Percentiles rank a stretch among this genome's conserved stretches.
Conservation (phyloP, 108 stramenopile species). For the Nitzschia putrida region DNA sequence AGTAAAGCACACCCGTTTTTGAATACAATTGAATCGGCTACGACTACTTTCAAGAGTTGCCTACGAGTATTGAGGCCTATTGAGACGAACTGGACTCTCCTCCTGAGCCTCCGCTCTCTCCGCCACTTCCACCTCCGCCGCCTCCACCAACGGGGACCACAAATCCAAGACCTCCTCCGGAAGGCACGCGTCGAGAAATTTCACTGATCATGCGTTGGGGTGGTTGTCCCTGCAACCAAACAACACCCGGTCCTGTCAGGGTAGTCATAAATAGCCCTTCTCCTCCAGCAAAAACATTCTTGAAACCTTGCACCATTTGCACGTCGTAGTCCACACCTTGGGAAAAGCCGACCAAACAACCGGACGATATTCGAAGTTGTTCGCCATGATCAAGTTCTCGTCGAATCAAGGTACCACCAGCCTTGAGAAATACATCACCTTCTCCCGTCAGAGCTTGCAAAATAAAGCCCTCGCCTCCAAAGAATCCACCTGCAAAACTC, state of each 20-base stretch:
- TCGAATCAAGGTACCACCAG: slow-evolving; percentile 84
- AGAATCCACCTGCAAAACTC: slow-evolving; percentile 80
- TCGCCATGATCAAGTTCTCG: slow-evolving; percentile 73
- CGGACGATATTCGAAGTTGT: slow-evolving; percentile 78
- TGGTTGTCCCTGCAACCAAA: slow-evolving; percentile 88
- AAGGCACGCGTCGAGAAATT: slow-evolving; percentile 83
- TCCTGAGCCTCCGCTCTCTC: slow-evolving; percentile 8
- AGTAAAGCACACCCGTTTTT: no score
- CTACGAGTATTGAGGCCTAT: neutral
- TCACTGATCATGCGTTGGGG: slow-evolving; percentile 82
- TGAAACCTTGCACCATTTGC: slow-evolving; percentile 79
- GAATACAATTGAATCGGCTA: neutral
- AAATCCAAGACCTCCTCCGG: slow-evolving; percentile 76
- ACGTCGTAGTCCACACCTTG: slow-evolving; percentile 80
- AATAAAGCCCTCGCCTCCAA: slow-evolving; percentile 92
- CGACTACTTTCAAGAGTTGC: neutral
- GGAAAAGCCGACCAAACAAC: slow-evolving; percentile 85
- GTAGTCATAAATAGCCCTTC: slow-evolving; percentile 93
- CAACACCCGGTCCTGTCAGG: slow-evolving; percentile 86
- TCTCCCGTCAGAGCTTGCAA: slow-evolving; percentile 84
- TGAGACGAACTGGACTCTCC: neutral
- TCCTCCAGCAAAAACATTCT: slow-evolving; percentile 90
- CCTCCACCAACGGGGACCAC: slow-evolving; percentile 74
- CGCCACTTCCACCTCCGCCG: slow-evolving; percentile 56
- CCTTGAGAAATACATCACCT: slow-evolving; percentile 89